Conservation (phyloP, 176 grass and related monocot genomes). For the Cymbopogon citratus region DNA sequence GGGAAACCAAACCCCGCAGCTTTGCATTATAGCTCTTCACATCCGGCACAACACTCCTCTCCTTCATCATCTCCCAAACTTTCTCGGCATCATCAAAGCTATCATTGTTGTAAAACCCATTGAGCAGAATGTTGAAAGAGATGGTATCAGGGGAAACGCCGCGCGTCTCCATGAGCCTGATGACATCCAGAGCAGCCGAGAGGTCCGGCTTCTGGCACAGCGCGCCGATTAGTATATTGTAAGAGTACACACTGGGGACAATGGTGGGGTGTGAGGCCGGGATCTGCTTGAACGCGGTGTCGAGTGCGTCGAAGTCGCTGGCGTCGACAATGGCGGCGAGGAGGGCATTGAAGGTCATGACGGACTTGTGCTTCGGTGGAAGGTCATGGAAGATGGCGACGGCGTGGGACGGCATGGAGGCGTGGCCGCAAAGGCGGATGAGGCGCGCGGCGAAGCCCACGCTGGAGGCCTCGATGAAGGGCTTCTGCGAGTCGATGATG, state of each 20-base stretch:
- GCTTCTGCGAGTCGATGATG: slow-evolving; percentile 53
- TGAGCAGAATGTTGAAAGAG: slow-evolving; percentile 50
- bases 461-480: slow-evolving; percentile 29
- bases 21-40: slow-evolving; percentile 54
- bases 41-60: slow-evolving; percentile 40
- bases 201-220: slow-evolving; percentile 45
- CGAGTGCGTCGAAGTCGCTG: slow-evolving; percentile 21
- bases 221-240: slow-evolving; percentile 50
- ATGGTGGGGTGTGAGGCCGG: slow-evolving; percentile 30
- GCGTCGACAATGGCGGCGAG: slow-evolving; percentile 15
- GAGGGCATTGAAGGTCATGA: slow-evolving; percentile 46
- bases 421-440: slow-evolving; percentile 53
- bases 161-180: slow-evolving; percentile 50
- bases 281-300: slow-evolving; percentile 33
- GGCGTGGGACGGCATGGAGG: slow-evolving; percentile 52
- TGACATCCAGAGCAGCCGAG: slow-evolving; percentile 33
- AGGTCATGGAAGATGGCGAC: slow-evolving; percentile 35
- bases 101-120: slow-evolving; percentile 34
- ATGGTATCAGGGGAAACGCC: slow-evolving; percentile 22
- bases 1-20: slow-evolving; percentile 37
- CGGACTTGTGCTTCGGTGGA: slow-evolving; percentile 20
- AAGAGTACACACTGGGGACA: slow-evolving; percentile 30
- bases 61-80: slow-evolving; percentile 54
- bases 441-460: slow-evolving; percentile 52
- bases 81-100: slow-evolving; percentile 22